Evolutionary conservation across 306 rosid species (phyloP).

Genomic region (Potentilla sterilis): DNA sequence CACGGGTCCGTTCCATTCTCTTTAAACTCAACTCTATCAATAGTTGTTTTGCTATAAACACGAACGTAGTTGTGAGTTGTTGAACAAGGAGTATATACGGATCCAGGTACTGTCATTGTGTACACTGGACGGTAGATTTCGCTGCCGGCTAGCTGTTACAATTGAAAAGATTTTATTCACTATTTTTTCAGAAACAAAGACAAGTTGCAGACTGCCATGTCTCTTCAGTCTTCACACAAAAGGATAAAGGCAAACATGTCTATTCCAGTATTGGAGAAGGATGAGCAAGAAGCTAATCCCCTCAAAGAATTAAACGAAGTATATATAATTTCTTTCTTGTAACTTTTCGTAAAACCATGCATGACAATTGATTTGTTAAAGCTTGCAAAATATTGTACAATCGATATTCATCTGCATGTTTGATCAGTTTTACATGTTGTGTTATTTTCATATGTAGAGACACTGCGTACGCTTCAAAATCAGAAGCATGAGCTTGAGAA

Average conservation of each 20-base stretch:
- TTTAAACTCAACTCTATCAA: no score
- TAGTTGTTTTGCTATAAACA: no score
- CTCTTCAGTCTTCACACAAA: not conserved
- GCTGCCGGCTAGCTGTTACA: not conserved
- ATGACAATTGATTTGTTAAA: not conserved
- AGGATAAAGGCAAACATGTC: not conserved
- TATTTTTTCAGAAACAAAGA: not conserved
- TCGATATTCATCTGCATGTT: not conserved
- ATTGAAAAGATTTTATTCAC: not conserved
- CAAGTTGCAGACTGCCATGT: not conserved
- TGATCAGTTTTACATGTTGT: not conserved
- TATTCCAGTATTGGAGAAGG: not conserved
- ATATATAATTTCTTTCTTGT: not conserved
- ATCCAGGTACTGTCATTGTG: not conserved
- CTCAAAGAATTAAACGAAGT: not conserved
- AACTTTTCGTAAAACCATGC: not conserved
- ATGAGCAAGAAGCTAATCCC: not conserved
- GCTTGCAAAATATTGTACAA: not conserved
- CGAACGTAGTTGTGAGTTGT: not conserved
- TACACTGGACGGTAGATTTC: not conserved
- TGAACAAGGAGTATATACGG: not conserved
- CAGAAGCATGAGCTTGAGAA: conserved; percentile 1
- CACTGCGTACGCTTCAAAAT: not conserved
- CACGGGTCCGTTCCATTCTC: no score
- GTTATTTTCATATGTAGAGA: not conserved